Base-by-base conservation (phyloP, 306 rosid species). In the Begonia loranthoides region DNA sequence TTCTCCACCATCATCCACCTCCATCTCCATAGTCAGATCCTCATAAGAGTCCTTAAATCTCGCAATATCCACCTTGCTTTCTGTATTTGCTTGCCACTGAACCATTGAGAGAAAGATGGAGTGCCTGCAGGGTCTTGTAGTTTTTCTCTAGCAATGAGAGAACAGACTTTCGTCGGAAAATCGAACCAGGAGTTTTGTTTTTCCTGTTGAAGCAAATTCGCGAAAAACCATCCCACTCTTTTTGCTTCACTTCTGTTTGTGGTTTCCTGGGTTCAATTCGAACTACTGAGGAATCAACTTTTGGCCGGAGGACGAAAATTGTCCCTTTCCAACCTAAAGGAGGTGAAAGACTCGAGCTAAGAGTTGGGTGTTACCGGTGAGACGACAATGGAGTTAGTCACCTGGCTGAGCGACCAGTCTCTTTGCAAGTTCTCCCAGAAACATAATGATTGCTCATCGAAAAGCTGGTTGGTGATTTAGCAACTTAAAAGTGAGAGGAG, bases 341-440 rank as follows among this genome's bases (percentile, higher is more conserved):
- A 89, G 97, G 54, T 89, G 97, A 50, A 74, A 89, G 21, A 89
- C 75, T 52, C 89, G 79, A 12, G 97, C 73, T 17, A 75, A 71
- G 19, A 86, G 87, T 57, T 82, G 93, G 5, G 95, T 85, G 58
- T 89, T 89, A 43, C 82, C 97, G 0, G 97, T 85, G 6, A 89
- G 87, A 61, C 94, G 94, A 21, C 97, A 85, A 65, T 89, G 85
- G 28, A 85, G 85, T 62, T 85, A 84, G 48, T 89, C 95, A 15
- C 95, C 94, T 0, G 97, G 97, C 72, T 79, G 97, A 43, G 95
- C 97, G n/a, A 89, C 87, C 58, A 89, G 67, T 56, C 97, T 79
- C 97, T 82, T 79, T 12, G 97, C 94, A 33, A 89, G 84, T 60
- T 89, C 97, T 63, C 93, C 69, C 64, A 84, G 97, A 49, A 85